Conservation (phyloP, 2,329 filamentous ascomycete species). For the Juglanconis sp. region DNA sequence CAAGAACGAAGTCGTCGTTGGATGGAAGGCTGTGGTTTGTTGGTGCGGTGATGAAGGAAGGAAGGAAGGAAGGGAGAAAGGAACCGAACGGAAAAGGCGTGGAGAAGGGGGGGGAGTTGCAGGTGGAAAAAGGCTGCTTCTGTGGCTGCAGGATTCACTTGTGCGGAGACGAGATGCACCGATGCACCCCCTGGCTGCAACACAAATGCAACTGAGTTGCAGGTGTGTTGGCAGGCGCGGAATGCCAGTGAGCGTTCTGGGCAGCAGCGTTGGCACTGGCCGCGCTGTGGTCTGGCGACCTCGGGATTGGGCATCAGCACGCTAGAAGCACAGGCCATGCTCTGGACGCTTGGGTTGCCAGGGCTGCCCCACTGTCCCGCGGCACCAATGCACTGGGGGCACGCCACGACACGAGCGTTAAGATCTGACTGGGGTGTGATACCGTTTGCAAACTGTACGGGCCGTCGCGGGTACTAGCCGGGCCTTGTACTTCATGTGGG, state of each 20-base stretch:
- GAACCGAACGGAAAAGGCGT: constrained; percentile 17
- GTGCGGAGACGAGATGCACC: not conserved
- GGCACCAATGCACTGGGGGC: not conserved
- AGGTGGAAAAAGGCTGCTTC: constrained; percentile 16
- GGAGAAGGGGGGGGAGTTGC: constrained; percentile 19
- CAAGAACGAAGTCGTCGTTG: constrained; percentile 13
- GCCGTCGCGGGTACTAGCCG: not conserved
- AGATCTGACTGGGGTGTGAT: not conserved
- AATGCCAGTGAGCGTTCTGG: no score
- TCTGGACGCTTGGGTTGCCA: not conserved
- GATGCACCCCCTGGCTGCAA: not conserved
- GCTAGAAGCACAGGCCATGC: not conserved
- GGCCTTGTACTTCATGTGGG: not conserved
- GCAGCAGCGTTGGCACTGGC: not conserved
- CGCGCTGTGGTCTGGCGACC: not conserved
- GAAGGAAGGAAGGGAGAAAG: constrained; percentile 15
- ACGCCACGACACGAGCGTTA: not conserved
- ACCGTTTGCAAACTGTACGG: constrained; percentile 1
- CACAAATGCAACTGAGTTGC: not conserved
- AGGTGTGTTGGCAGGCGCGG: not conserved
- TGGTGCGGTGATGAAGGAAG: constrained; percentile 2
- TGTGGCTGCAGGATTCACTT: not conserved
- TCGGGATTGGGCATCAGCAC: not conserved
- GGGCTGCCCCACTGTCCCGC: not conserved
- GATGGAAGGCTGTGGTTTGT: constrained; percentile 8